phyloP scores from a whole-genome alignment of 2,329 filamentous ascomycete genomes.

The Aspergillus novofumigatus region DNA sequence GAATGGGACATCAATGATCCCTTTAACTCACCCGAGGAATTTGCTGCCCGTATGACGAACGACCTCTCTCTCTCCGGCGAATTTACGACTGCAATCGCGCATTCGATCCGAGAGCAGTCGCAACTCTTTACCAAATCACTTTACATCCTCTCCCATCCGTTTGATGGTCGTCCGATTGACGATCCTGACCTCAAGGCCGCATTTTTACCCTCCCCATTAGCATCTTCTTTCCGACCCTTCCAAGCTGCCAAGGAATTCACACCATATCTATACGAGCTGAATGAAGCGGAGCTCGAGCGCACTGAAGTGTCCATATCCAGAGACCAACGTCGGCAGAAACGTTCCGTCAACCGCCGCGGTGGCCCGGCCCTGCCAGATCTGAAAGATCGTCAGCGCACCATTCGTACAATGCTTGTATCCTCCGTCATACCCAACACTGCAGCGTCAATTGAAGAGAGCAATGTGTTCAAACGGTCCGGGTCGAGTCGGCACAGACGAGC shows the following conservation, averaged over 20 bases:
- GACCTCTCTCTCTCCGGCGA: slow-evolving; percentile 91
- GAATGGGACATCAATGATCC: slow-evolving; percentile 99
- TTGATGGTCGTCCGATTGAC: slow-evolving; percentile 88
- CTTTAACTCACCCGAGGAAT: slow-evolving; percentile 88
- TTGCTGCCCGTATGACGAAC: slow-evolving; percentile 80
- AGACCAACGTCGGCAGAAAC: slow-evolving; percentile 90
- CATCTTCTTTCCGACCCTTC: slow-evolving; percentile 79
- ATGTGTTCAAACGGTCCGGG: slow-evolving; percentile 75
- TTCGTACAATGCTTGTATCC: slow-evolving; percentile 86
- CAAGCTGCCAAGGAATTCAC: slow-evolving; percentile 92
- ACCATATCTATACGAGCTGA: slow-evolving; percentile 90
- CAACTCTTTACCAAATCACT: slow-evolving; percentile 92
- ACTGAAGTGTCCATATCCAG: slow-evolving; percentile 90
- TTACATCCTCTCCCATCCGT: slow-evolving; percentile 89
- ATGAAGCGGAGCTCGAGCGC: slow-evolving; percentile 80
- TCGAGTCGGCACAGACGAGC: slow-evolving; percentile 58
- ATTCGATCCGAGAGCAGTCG: slow-evolving; percentile 93
- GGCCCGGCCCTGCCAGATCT: slow-evolving; percentile 93
- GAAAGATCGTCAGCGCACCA: slow-evolving; percentile 88
- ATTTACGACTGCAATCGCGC: slow-evolving; percentile 94
- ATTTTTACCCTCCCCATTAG: slow-evolving; percentile 80
- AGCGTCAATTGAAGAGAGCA: slow-evolving; percentile 72
- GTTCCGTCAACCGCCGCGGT: slow-evolving; percentile 88
- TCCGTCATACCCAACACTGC: slow-evolving; percentile 88
- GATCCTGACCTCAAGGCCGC: slow-evolving; percentile 82